Conservation (phyloP, 2,329 filamentous ascomycete genomes). For the Plectosphaerella sp. region DNA sequence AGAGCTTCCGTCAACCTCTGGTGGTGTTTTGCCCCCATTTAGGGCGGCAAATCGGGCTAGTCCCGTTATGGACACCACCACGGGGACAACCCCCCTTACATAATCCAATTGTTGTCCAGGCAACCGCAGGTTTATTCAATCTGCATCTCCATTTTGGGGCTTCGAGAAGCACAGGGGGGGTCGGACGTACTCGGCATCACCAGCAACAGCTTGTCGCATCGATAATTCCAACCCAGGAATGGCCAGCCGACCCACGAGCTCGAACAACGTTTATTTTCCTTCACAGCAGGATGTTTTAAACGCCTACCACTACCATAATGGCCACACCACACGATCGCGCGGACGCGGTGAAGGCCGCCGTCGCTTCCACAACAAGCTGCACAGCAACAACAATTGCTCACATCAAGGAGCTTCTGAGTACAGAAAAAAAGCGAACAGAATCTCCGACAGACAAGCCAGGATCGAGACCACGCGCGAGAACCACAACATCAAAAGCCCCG, state of each 20-base stretch:
- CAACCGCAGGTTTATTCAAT: neutral
- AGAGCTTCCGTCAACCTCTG: too few species aligned
- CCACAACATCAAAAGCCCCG: constrained; percentile 12
- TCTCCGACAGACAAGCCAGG: constrained; percentile 16
- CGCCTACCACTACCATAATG: constrained; percentile 30
- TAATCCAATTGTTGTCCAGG: neutral
- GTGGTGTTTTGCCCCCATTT: too few species aligned
- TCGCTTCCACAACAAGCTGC: constrained; percentile 49
- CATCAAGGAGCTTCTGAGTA: constrained; percentile 41
- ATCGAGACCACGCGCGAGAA: constrained; percentile 21
- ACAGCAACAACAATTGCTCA: constrained; percentile 42
- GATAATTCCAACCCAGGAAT: too few species aligned
- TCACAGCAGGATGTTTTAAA: constrained; percentile 28
- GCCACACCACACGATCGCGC: constrained; percentile 33
- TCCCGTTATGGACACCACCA: too few species aligned
- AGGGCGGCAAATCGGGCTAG: too few species aligned
- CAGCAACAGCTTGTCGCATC: neutral
- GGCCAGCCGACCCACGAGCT: too few species aligned
- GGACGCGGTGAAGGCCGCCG: constrained; percentile 49
- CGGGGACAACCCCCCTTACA: too few species aligned
- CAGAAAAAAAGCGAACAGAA: constrained; percentile 20
- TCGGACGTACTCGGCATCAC: neutral
- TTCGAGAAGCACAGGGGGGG: too few species aligned
- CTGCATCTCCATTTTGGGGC: neutral
- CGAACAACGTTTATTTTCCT: neutral